Conservation (phyloP, 805 yeast genomes). For the Zygoascus bituminiphila region DNA sequence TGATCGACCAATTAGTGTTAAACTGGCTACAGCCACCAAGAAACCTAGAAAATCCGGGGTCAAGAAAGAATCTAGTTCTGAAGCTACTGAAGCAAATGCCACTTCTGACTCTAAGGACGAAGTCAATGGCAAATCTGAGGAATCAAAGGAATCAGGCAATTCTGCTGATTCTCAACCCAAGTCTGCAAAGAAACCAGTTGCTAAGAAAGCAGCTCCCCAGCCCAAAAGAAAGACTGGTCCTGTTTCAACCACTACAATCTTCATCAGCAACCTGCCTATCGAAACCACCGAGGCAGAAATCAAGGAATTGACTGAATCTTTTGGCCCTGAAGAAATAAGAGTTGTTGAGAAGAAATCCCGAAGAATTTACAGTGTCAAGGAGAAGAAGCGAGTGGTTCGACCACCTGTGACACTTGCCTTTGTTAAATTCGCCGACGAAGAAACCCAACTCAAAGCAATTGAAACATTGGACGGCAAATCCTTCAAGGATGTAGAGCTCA, state of each 20-base stretch:
- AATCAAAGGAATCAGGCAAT: constrained; percentile 23
- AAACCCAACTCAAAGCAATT: constrained; percentile 61
- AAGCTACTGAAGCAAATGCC: not conserved
- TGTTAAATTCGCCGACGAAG: constrained; percentile 51
- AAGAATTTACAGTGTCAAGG: constrained; percentile 7
- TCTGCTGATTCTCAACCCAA: constrained; percentile 41
- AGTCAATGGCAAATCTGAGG: constrained; percentile 16
- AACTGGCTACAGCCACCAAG: constrained; percentile 32
- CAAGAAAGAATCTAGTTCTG: constrained; percentile 1
- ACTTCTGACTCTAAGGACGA: constrained; percentile 14
- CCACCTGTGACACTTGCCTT: constrained; percentile 37
- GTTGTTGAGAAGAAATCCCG: constrained; percentile 14
- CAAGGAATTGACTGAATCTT: constrained; percentile 32
- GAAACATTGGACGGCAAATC: constrained; percentile 58
- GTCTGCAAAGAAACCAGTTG: constrained; percentile 38
- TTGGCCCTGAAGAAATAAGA: constrained; percentile 29
- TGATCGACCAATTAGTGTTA: constrained; percentile 18
- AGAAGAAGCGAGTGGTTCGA: constrained; percentile 12
- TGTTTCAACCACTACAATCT: constrained; percentile 47
- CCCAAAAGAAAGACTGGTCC: constrained; percentile 39
- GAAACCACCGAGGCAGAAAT: constrained; percentile 41
- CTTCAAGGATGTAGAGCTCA: constrained; percentile 55
- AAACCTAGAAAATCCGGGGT: constrained; percentile 9
- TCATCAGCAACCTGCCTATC: constrained; percentile 52
- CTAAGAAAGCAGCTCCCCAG: no score